phyloP scores from a whole-genome alignment of 116 monocot species.

The Dioscorea cayenensis region DNA sequence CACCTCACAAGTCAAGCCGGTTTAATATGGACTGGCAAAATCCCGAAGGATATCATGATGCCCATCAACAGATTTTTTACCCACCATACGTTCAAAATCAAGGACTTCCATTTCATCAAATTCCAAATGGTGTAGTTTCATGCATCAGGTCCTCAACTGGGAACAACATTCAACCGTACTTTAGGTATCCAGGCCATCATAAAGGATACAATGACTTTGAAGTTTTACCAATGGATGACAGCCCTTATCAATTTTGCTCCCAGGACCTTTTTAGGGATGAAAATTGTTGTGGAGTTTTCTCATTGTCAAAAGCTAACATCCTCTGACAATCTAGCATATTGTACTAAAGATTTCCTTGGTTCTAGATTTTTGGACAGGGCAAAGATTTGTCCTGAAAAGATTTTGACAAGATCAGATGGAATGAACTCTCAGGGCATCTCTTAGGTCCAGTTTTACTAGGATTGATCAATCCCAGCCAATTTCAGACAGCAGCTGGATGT shows the following conservation, averaged over 20 bases:
- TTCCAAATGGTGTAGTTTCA: neutral
- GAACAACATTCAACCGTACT: no score
- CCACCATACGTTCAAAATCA: conserved; percentile 2
- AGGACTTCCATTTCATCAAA: neutral
- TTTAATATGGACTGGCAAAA: neutral
- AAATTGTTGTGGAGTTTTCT: neutral
- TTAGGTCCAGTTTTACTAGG: neutral
- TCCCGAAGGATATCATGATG: neutral
- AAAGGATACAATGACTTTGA: neutral
- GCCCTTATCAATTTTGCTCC: neutral
- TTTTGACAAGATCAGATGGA: conserved; percentile 9
- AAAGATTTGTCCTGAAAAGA: conserved; percentile 9
- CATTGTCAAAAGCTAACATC: conserved; percentile 1
- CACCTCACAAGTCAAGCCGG: neutral
- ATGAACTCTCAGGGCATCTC: conserved; percentile 6
- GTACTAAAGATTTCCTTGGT: neutral
- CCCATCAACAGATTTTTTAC: conserved; percentile 4
- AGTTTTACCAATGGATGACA: neutral
- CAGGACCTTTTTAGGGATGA: neutral
- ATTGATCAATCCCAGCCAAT: neutral
- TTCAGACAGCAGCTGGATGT: neutral
- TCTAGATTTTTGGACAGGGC: neutral
- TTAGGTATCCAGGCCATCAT: neutral
- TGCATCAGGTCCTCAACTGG: neutral
- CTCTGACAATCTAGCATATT: neutral